Evolutionary conservation across 2,329 filamentous ascomycete species (phyloP), one percentile per base, ranked within the genome.

Genomic region (Scolecobasidium constrictum): DNA sequence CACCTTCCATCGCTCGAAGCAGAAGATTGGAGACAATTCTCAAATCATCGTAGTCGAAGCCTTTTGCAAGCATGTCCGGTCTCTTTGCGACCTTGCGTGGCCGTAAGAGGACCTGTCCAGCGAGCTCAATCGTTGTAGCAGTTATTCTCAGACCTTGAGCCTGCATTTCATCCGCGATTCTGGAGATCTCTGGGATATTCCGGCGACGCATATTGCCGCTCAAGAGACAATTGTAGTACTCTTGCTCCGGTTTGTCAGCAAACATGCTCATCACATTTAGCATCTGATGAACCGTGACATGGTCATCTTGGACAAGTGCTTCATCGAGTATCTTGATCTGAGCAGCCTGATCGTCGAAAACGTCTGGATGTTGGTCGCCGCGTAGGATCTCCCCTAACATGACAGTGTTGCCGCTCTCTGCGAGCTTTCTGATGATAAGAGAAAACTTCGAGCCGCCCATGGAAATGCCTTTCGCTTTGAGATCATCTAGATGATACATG

Each of bases 321-420:
- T 64, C 64, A 4, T 62, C 49, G 2, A 83, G 61, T 4, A 82
- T 59, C 3, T 61, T 59, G 47, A 74, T 68, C 52, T 81, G 78
- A 9, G 73, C 59, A 4, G 61, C 48, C 4, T 47, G 49, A 52
- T 83, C 71, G 49, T 78, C 77, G 39, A 79, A 70, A 5, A 71
- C 66, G 47, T 81, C 77, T 2, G 77, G 77, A 58, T 83, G 78
- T 45, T 80, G 72, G 53, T 83, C 78, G 49, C 70, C 78, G 31
- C 66, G 53, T 5, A 79, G 51, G 7, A 80, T 54, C 47, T 69
- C 66, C 6, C 66, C 57, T 41, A 77, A 66, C 16, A 78, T 53
- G 5, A 65, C 59, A 22, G 62, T 66, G n/a, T 81, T 70, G 21
- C 71, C 67, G 23, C 72, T 66, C 16, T 60, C 59, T 4, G 80